Evolutionary conservation across 2,329 filamentous ascomycete species (phyloP).

Genomic region (Aspergillus sp.): DNA sequence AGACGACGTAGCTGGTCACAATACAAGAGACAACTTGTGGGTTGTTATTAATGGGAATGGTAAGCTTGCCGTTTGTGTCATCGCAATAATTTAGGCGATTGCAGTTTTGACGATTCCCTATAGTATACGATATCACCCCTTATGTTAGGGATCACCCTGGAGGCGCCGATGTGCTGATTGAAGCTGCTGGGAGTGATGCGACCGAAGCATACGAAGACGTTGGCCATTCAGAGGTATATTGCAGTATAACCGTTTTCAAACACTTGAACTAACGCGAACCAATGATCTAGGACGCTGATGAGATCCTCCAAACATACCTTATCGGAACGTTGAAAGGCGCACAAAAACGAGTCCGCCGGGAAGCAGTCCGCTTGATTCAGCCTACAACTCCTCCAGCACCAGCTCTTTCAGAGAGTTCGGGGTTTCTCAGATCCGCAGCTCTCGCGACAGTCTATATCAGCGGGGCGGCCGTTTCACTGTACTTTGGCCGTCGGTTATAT

Average conservation of each 20-base stretch:
- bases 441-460: background rate
- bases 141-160: slow-evolving; percentile 61
- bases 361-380: slow-evolving; percentile 17
- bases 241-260: too few relatives aligned
- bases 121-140: slow-evolving; percentile 60
- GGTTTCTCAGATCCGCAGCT: background rate
- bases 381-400: background rate
- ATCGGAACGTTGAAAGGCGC: slow-evolving; percentile 37
- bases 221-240: slow-evolving; percentile 39
- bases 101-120: background rate
- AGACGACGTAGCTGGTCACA: slow-evolving; percentile 50
- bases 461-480: background rate
- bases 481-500: background rate
- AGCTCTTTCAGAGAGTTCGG: background rate
- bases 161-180: slow-evolving; percentile 40
- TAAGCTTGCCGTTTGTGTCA: slow-evolving; percentile 21
- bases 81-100: background rate
- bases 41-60: slow-evolving; percentile 58
- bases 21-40: slow-evolving; percentile 51
- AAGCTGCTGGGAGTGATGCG: slow-evolving; percentile 44
- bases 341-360: slow-evolving; percentile 16
- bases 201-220: slow-evolving; percentile 46
- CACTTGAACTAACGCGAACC: background rate
- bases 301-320: slow-evolving; percentile 39
- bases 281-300: slow-evolving; percentile 39